These are phyloP conservation scores for Alternaria gansuensis DNA, from an alignment of 2,329 filamentous ascomycete species.

Conservation along the genomic window DNA sequence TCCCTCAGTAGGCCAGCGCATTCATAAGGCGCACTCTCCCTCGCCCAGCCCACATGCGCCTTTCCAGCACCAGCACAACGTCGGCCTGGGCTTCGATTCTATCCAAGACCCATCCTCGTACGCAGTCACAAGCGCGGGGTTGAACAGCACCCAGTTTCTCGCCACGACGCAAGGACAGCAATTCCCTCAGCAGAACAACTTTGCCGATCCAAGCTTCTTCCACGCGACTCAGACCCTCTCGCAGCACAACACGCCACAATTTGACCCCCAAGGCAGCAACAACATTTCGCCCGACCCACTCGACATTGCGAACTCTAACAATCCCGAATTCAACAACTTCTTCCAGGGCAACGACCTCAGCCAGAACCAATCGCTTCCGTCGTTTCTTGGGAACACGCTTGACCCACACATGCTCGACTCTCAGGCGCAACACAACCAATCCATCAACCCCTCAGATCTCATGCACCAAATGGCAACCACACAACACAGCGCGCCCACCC, in stretches of 20 bases:
- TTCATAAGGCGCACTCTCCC: constrained; percentile 74
- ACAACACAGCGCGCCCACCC: constrained; percentile 61
- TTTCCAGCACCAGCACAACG: constrained; percentile 62
- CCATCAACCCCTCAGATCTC: constrained; percentile 58
- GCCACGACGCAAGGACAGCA: constrained; percentile 58
- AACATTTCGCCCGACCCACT: constrained; percentile 50
- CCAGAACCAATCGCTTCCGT: constrained; percentile 65
- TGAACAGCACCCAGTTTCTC: constrained; percentile 52
- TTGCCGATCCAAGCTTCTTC: constrained; percentile 56
- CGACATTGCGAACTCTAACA: constrained; percentile 42
- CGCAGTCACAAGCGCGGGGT: constrained; percentile 48
- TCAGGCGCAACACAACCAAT: constrained; percentile 53
- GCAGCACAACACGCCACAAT: constrained; percentile 65
- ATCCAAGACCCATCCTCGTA: constrained; percentile 56
- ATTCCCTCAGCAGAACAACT: constrained; percentile 53
- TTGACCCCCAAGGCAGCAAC: constrained; percentile 52
- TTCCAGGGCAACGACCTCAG: constrained; percentile 66
- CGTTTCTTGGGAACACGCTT: constrained; percentile 63
- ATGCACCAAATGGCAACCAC: constrained; percentile 63
- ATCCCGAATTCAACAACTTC: constrained; percentile 56
- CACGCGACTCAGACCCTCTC: constrained; percentile 52
- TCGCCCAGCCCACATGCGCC: constrained; percentile 68
- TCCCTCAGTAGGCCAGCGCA: constrained; percentile 65
- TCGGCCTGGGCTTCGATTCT: constrained; percentile 56
- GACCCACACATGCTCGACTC: constrained; percentile 56